Evolutionary conservation across 2,329 filamentous ascomycete species (phyloP).

Genomic region (Trichoderma atrobrunneum): DNA sequence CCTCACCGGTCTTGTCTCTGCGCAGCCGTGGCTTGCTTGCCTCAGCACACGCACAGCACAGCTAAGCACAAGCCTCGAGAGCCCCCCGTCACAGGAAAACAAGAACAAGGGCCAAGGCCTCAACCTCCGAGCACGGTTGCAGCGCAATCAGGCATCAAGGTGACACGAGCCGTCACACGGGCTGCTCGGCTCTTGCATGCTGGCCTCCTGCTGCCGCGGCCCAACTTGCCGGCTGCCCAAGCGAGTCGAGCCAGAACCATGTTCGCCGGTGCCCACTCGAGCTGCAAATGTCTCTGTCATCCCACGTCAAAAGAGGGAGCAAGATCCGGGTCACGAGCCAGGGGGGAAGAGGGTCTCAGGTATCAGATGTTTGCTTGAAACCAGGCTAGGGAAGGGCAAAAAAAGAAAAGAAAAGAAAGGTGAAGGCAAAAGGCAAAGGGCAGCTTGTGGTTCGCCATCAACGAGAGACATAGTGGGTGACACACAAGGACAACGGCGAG

Average conservation of each 20-base stretch:
- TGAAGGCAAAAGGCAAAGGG: not conserved
- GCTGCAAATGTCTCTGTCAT: conserved; percentile 12
- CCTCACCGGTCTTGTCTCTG: conserved; percentile 8
- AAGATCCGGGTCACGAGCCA: conserved; percentile 7
- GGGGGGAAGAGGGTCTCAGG: not conserved
- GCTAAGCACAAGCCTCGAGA: not conserved
- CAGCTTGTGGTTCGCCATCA: not conserved
- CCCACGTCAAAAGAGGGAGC: not conserved
- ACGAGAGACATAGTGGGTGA: conserved; percentile 1
- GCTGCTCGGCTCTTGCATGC: conserved; percentile 11
- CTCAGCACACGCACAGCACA: not conserved
- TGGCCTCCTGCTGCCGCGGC: conserved; percentile 11
- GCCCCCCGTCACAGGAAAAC: not conserved
- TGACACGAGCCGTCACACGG: conserved; percentile 17
- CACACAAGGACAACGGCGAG: not conserved
- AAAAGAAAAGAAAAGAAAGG: not conserved
- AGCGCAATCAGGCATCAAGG: conserved; percentile 15
- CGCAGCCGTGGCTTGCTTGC: conserved; percentile 11
- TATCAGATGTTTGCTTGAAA: not conserved
- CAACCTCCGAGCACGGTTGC: not conserved
- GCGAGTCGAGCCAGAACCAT: conserved; percentile 16
- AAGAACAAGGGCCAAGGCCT: not conserved
- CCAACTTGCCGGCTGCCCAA: conserved; percentile 15
- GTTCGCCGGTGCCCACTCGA: conserved; percentile 14
- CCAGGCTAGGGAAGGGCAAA: not conserved